A percentile compares a stretch with the other conserved stretches of the same genome.
phyloP scores from a whole-genome alignment of 2,329 filamentous ascomycete species.

The Aspergillus brasiliensis region DNA sequence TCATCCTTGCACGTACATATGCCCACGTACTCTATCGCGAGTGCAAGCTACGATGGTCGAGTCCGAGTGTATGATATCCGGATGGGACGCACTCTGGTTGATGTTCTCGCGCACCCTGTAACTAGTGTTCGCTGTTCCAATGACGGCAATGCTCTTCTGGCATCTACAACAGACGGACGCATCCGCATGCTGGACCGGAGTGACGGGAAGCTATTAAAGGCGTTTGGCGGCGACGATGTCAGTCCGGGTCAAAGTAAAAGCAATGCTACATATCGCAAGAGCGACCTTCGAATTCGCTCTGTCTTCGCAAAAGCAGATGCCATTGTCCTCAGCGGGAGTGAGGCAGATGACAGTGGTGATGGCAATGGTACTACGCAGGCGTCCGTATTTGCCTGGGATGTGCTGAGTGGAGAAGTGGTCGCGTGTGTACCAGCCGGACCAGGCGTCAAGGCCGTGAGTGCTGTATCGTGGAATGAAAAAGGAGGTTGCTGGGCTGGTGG shows the following conservation, averaged over 20 bases:
- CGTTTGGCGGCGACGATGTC: conserved; percentile 58
- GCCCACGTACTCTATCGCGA: conserved; percentile 58
- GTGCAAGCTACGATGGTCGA: conserved; percentile 81
- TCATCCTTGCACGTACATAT: conserved; percentile 44
- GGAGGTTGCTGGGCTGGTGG: conserved; percentile 43
- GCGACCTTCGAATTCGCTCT: conserved; percentile 72
- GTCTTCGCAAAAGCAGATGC: conserved; percentile 75
- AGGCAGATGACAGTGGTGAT: conserved; percentile 48
- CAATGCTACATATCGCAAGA: conserved; percentile 56
- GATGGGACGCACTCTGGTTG: conserved; percentile 69
- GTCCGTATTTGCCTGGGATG: conserved; percentile 70
- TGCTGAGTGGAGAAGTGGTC: conserved; percentile 70
- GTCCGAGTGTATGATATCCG: conserved; percentile 81
- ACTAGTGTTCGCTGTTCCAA: conserved; percentile 72
- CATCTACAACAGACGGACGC: conserved; percentile 73
- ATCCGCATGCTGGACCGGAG: conserved; percentile 79
- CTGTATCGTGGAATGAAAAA: conserved; percentile 49
- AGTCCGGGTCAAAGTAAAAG: background rate
- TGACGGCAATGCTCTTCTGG: conserved; percentile 74
- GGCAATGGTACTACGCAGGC: conserved; percentile 25
- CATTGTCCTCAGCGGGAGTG: conserved; percentile 78
- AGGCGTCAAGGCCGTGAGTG: conserved; percentile 47
- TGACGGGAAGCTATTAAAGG: conserved; percentile 71
- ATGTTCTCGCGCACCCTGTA: conserved; percentile 69
- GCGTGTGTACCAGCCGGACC: conserved; percentile 57